These are phyloP conservation scores for Hawksworthiomyces lignivorus DNA, from an alignment of 2,329 filamentous ascomycete genomes.

Conservation along the genomic window DNA sequence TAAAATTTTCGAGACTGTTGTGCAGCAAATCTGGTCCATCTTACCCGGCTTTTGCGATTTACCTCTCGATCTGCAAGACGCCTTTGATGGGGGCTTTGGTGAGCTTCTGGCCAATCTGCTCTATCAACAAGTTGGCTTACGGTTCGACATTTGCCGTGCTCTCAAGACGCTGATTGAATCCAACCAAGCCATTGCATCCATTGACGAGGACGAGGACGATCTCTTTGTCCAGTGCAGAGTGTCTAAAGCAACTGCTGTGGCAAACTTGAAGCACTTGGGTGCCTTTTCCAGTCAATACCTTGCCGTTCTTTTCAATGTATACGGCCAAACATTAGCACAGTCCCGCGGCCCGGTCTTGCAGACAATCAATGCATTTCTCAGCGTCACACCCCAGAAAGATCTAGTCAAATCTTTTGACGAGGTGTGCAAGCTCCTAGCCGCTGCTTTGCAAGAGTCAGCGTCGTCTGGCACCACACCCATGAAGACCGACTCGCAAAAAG, in stretches of 20 bases:
- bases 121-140: slow-evolving; percentile 83
- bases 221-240: slow-evolving; percentile 72
- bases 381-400: slow-evolving; percentile 71
- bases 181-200: slow-evolving; percentile 69
- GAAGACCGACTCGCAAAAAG: slow-evolving; percentile 34
- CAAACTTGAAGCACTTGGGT: slow-evolving; percentile 76
- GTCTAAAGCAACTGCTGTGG: slow-evolving; percentile 63
- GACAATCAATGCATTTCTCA: slow-evolving; percentile 90
- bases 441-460: slow-evolving; percentile 51
- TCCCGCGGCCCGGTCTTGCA: slow-evolving; percentile 85
- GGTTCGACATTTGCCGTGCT: slow-evolving; percentile 78
- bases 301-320: slow-evolving; percentile 97
- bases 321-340: slow-evolving; percentile 90
- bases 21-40: slow-evolving; percentile 91
- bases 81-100: slow-evolving; percentile 83
- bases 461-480: not conserved
- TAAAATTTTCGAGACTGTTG: slow-evolving; percentile 95
- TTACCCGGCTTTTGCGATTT: slow-evolving; percentile 93
- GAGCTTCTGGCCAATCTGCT: slow-evolving; percentile 86
- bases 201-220: slow-evolving; percentile 65
- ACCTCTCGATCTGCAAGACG: slow-evolving; percentile 65
- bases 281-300: slow-evolving; percentile 79
- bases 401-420: slow-evolving; percentile 82
- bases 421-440: slow-evolving; percentile 76
- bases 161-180: slow-evolving; percentile 86